These are phyloP conservation scores for Paramecium octaurelia DNA, from an alignment of 73 alveolate genomes.

Conservation along the genomic window DNA sequence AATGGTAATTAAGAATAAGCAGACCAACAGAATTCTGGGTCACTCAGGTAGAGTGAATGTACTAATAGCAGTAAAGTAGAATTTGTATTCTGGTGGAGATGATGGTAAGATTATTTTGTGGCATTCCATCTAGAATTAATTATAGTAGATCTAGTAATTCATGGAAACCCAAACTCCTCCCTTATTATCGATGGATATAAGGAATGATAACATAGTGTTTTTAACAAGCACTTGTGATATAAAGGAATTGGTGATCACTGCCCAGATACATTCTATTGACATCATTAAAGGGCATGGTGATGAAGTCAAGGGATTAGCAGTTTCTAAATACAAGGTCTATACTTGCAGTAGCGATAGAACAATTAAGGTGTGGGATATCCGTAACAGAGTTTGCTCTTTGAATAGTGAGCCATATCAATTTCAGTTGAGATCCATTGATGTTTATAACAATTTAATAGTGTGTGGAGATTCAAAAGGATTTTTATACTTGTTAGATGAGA, in stretches of 20 bases:
- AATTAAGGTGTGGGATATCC: conserved; percentile 87
- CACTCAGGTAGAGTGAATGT: conserved; percentile 23
- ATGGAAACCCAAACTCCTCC: background rate
- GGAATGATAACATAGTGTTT: background rate
- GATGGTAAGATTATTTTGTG: background rate
- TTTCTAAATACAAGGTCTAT: conserved; percentile 75
- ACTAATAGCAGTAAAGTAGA: background rate
- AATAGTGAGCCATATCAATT: conserved; percentile 75
- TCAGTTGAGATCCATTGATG: conserved; percentile 88
- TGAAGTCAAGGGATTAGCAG: conserved; percentile 95
- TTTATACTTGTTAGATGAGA: conserved; percentile 75
- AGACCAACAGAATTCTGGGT: background rate
- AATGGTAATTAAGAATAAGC: background rate
- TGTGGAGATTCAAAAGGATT: conserved; percentile 85
- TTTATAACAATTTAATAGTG: conserved; percentile 78
- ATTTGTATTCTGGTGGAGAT: background rate
- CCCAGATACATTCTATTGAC: background rate
- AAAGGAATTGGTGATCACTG: background rate
- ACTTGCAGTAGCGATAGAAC: conserved; percentile 96
- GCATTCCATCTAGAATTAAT: background rate
- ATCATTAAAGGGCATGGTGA: conserved; percentile 76
- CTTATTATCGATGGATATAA: background rate
- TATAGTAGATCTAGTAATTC: background rate
- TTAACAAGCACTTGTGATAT: background rate
- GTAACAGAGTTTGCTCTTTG: conserved; percentile 62